Conservation (phyloP, 768 basidiomycete species). For the Suillus luteus region DNA sequence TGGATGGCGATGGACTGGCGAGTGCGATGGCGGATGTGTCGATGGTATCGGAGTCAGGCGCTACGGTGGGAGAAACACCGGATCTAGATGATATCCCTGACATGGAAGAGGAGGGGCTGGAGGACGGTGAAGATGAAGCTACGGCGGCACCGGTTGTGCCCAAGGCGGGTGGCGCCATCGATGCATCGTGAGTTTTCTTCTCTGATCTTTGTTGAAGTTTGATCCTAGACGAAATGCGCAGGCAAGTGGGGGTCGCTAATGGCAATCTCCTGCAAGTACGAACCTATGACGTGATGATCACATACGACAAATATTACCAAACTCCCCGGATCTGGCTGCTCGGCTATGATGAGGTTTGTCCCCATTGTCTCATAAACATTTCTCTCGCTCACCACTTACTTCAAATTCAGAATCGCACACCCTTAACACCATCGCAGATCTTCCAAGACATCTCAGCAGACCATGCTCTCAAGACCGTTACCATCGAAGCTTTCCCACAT, state of each 20-base stretch:
- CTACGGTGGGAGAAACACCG: slow-evolving; percentile 61
- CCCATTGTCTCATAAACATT: slow-evolving; percentile 4
- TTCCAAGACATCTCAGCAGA: slow-evolving; percentile 98
- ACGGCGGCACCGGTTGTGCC: slow-evolving; percentile 71
- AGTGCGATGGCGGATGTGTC: slow-evolving; percentile 49
- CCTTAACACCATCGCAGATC: slow-evolving; percentile 86
- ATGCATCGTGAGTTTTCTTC: slow-evolving; percentile 47
- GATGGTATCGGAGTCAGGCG: slow-evolving; percentile 38
- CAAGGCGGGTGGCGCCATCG: slow-evolving; percentile 43
- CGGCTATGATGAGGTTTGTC: slow-evolving; percentile 90
- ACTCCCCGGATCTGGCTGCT: slow-evolving; percentile 97
- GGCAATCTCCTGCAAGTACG: slow-evolving; percentile 91
- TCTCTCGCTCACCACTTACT: background rate
- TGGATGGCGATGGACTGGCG: slow-evolving; percentile 58
- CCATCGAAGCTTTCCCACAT: slow-evolving; percentile 98
- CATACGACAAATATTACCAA: slow-evolving; percentile 99
- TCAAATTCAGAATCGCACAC: slow-evolving; percentile 71
- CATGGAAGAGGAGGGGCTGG: slow-evolving; percentile 95
- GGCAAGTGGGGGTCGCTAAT: slow-evolving; percentile 65
- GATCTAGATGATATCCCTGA: slow-evolving; percentile 98
- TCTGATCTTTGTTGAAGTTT: background rate
- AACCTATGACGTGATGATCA: slow-evolving; percentile 99
- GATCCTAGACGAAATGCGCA: slow-evolving; percentile 30
- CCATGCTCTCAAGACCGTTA: slow-evolving; percentile 98
- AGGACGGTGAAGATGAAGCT: slow-evolving; percentile 87